Conservation (phyloP, 495 filamentous ascomycete species). For the Rostrohypoxylon terebratum region DNA sequence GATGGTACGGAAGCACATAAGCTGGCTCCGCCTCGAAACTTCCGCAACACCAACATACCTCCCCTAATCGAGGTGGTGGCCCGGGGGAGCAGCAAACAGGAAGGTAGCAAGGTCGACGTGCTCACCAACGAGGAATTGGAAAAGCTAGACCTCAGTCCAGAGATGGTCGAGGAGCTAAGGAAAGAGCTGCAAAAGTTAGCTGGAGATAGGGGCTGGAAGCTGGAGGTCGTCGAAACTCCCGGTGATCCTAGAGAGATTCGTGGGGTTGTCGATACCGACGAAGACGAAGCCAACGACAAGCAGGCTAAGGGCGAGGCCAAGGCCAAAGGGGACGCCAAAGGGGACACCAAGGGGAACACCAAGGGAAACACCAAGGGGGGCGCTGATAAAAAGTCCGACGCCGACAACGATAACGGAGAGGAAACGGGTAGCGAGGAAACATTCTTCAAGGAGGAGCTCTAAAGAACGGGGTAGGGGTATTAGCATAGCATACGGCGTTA, state of each 20-base stretch:
- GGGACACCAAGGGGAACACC: too few species aligned
- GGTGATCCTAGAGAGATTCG: constrained; percentile 55
- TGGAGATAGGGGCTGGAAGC: constrained; percentile 67
- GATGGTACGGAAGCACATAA: constrained; percentile 56
- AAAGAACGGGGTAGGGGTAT: constrained; percentile 26
- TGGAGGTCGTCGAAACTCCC: constrained; percentile 61
- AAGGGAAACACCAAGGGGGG: not conserved
- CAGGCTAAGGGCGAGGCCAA: too few species aligned
- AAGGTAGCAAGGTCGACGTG: constrained; percentile 66
- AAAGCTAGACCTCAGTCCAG: constrained; percentile 75
- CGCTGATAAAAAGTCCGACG: constrained; percentile 54
- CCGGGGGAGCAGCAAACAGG: constrained; percentile 57
- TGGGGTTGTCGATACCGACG: constrained; percentile 58
- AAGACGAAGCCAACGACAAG: constrained; percentile 15
- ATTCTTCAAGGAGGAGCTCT: constrained; percentile 63
- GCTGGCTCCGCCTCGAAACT: constrained; percentile 53
- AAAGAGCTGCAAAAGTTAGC: constrained; percentile 66
- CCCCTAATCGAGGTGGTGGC: constrained; percentile 53
- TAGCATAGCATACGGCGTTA: constrained; percentile 41
- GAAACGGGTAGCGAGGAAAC: constrained; percentile 59
- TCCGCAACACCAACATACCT: constrained; percentile 36
- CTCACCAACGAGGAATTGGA: constrained; percentile 72
- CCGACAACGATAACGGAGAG: constrained; percentile 49
- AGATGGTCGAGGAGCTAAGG: constrained; percentile 72
- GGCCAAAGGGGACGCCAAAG: not conserved